Evolutionary conservation across 768 basidiomycete genomes (phyloP).

Genomic region (Agaricus blazei): DNA sequence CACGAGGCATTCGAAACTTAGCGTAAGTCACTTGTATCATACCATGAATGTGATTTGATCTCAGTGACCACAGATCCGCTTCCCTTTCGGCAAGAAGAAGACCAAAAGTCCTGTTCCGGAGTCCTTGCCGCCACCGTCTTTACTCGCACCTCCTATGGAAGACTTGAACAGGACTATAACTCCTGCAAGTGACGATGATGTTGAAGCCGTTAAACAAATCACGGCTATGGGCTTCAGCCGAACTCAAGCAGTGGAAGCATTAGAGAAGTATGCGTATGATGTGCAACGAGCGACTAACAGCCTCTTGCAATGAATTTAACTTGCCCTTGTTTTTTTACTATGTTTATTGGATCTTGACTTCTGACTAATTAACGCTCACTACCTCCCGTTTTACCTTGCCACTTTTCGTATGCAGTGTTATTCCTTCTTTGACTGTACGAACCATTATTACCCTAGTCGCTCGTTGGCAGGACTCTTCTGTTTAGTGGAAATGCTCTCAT

Average conservation of each 20-base stretch:
- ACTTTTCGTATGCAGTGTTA: background rate
- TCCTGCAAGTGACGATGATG: constrained; percentile 64
- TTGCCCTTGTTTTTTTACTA: background rate
- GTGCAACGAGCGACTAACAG: constrained; percentile 73
- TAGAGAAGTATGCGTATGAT: constrained; percentile 84
- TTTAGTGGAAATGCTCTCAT: background rate
- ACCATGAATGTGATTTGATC: constrained; percentile 2
- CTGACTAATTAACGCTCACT: constrained; percentile 2
- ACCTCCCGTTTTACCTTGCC: background rate
- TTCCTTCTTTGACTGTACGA: background rate
- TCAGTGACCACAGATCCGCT: constrained; percentile 48
- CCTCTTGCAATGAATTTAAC: constrained; percentile 40
- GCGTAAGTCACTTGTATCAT: constrained; percentile 43
- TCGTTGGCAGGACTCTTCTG: constrained; percentile 1
- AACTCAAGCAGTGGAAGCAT: constrained; percentile 71
- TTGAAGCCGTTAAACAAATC: constrained; percentile 72
- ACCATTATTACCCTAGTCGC: background rate
- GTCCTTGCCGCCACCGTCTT: constrained; percentile 33
- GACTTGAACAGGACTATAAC: constrained; percentile 36
- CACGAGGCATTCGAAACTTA: constrained; percentile 68
- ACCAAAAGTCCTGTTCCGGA: constrained; percentile 45
- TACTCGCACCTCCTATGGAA: constrained; percentile 39
- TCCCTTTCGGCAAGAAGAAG: constrained; percentile 78
- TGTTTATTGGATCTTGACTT: background rate
- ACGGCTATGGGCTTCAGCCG: constrained; percentile 90